A percentile compares a stretch with the other conserved stretches of the same genome.
Conservation (phyloP, 1,284 basidiomycete species). For the Kalmanozyma brasiliensis region DNA sequence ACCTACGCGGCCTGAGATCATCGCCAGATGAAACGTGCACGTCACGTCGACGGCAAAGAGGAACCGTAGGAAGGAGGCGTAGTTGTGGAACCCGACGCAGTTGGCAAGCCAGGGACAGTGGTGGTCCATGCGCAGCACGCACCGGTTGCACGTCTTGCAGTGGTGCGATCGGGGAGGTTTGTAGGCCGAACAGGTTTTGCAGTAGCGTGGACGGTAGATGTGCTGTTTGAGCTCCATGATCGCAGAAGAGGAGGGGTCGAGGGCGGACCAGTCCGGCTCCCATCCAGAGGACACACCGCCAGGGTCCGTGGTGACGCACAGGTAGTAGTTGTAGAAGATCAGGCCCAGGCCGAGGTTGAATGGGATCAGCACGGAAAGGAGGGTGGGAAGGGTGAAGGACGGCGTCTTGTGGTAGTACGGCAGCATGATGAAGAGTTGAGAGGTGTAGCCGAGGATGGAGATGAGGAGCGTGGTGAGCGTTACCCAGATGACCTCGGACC, state of each 20-base stretch:
- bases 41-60: conserved; percentile 83
- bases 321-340: conserved; percentile 61
- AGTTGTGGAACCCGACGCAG: conserved; percentile 68
- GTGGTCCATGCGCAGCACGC: conserved; percentile 70
- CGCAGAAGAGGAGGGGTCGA: conserved; percentile 22
- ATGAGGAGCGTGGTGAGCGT: conserved; percentile 39
- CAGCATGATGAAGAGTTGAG: conserved; percentile 58
- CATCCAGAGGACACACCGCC: conserved; percentile 59
- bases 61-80: conserved; percentile 68
- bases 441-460: conserved; percentile 52
- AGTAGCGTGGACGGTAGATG: conserved; percentile 52
- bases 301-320: conserved; percentile 54
- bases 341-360: conserved; percentile 78
- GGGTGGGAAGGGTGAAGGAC: conserved; percentile 71
- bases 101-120: conserved; percentile 72
- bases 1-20: conserved; percentile 48
- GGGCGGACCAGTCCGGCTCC: conserved; percentile 51
- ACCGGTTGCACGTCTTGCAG: conserved; percentile 65
- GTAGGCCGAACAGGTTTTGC: conserved; percentile 52
- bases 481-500: conserved; percentile 46
- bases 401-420: conserved; percentile 57
- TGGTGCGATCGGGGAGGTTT: conserved; percentile 68
- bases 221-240: conserved; percentile 35
- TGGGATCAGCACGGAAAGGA: conserved; percentile 79
- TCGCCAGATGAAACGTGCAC: conserved; percentile 70